Evolutionary conservation across 805 yeast genomes (phyloP).

Genomic region (Wickerhamomyces strasburgensis): DNA sequence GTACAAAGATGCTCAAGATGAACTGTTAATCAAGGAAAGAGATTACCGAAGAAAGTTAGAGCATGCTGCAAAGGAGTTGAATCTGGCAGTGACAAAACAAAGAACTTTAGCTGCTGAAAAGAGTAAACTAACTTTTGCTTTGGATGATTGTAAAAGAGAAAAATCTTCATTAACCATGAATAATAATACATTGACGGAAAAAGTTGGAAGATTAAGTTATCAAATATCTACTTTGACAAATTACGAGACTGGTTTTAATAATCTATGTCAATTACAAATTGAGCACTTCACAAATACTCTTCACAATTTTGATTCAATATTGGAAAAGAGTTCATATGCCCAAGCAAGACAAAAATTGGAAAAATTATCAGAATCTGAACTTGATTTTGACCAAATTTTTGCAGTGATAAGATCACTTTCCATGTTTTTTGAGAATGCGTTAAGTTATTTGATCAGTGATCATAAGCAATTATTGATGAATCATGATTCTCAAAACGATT

Average conservation of each 20-base stretch:
- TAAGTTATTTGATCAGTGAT: constrained; percentile 52
- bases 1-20: constrained; percentile 19
- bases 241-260: constrained; percentile 39
- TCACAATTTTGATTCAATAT: constrained; percentile 44
- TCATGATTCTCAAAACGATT: background rate
- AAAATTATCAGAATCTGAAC: constrained; percentile 29
- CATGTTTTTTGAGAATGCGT: constrained; percentile 55
- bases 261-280: constrained; percentile 36
- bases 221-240: constrained; percentile 24
- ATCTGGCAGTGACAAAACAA: constrained; percentile 39
- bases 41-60: constrained; percentile 27
- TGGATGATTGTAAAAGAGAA: constrained; percentile 36
- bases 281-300: constrained; percentile 47
- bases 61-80: constrained; percentile 34
- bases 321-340: constrained; percentile 54
- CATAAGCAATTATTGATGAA: constrained; percentile 35
- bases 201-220: constrained; percentile 27
- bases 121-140: constrained; percentile 35
- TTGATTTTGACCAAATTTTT: constrained; percentile 26
- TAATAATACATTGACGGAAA: constrained; percentile 35
- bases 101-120: constrained; percentile 40
- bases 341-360: constrained; percentile 52
- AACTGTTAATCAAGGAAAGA: constrained; percentile 28
- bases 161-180: constrained; percentile 32
- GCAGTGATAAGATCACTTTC: constrained; percentile 39